These are phyloP conservation scores for Anthracocystis setariae DNA, from an alignment of 1,284 basidiomycete species.

Conservation along the genomic window DNA sequence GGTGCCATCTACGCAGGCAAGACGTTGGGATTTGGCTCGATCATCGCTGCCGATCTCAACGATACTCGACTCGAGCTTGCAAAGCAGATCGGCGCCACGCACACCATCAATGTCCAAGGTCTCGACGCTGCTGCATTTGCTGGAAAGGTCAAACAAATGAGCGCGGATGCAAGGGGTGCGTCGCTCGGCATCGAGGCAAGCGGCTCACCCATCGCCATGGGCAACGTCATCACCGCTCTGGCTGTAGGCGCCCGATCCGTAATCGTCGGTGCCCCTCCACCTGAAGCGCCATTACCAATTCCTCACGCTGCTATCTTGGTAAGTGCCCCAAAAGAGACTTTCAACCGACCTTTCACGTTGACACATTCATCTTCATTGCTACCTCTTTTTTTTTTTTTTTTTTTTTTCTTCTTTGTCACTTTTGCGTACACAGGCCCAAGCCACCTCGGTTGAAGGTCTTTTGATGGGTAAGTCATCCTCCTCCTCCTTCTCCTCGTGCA, in stretches of 20 bases:
- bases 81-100: slow-evolving; percentile 23
- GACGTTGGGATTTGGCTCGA: slow-evolving; percentile 16
- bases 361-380: too few relatives aligned
- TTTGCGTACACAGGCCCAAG: slow-evolving; percentile 12
- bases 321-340: not conserved
- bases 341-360: too few relatives aligned
- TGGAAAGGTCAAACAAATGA: slow-evolving; percentile 23
- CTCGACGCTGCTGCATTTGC: slow-evolving; percentile 14
- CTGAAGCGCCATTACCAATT: slow-evolving; percentile 7
- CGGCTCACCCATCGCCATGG: slow-evolving; percentile 14
- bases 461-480: slow-evolving; percentile 18
- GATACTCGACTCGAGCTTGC: slow-evolving; percentile 23
- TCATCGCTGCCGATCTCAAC: slow-evolving; percentile 28
- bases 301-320: slow-evolving; percentile 17
- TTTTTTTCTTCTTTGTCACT: not conserved
- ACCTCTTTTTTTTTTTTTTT: too few relatives aligned
- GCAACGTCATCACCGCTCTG: slow-evolving; percentile 15
- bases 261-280: slow-evolving; percentile 17
- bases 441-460: slow-evolving; percentile 23
- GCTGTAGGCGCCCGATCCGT: slow-evolving; percentile 19
- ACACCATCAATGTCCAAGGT: slow-evolving; percentile 19
- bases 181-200: slow-evolving; percentile 23
- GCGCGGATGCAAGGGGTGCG: slow-evolving; percentile 24
- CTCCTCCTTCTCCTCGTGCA: too few relatives aligned
- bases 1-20: slow-evolving; percentile 29